These are phyloP conservation scores for Scheffersomyces segobiensis DNA, from an alignment of 1,139 yeast species.

Conservation along the genomic window DNA sequence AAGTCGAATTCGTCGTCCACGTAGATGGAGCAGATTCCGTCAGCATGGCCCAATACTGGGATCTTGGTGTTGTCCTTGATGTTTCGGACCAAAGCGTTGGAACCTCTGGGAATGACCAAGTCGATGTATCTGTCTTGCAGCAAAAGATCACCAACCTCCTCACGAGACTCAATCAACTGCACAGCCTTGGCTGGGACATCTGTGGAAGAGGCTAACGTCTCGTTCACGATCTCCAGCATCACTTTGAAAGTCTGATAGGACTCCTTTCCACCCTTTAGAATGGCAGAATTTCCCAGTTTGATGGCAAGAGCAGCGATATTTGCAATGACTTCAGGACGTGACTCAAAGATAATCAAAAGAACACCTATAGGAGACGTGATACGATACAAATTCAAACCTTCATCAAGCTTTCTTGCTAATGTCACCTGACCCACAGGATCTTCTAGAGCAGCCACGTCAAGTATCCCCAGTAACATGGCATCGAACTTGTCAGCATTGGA, in stretches of 20 bases:
- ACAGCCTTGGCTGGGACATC: constrained; percentile 78
- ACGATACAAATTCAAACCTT: constrained; percentile 76
- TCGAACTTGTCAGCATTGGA: constrained; percentile 83
- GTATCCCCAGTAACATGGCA: constrained; percentile 89
- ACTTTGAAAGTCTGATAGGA: constrained; percentile 79
- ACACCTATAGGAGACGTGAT: constrained; percentile 96
- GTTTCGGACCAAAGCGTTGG: constrained; percentile 82
- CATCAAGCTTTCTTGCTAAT: constrained; percentile 81
- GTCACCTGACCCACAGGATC: constrained; percentile 91
- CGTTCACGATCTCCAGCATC: constrained; percentile 71
- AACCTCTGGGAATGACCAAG: constrained; percentile 95
- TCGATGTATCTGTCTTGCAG: constrained; percentile 88
- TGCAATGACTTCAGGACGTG: constrained; percentile 98
- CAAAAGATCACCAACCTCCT: constrained; percentile 82
- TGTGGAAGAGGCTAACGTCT: constrained; percentile 56
- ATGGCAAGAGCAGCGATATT: constrained; percentile 94
- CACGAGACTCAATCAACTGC: constrained; percentile 84
- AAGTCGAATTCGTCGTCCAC: constrained; percentile 76
- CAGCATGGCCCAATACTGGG: constrained; percentile 98
- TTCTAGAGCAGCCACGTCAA: constrained; percentile 83
- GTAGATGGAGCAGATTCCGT: constrained; percentile 91
- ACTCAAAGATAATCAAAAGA: constrained; percentile 86
- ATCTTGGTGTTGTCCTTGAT: constrained; percentile 88
- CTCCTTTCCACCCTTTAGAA: constrained; percentile 96
- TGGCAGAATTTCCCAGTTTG: constrained; percentile 94